Conservation (phyloP, 78 protist species). For the Dictyostelium capitatum region DNA sequence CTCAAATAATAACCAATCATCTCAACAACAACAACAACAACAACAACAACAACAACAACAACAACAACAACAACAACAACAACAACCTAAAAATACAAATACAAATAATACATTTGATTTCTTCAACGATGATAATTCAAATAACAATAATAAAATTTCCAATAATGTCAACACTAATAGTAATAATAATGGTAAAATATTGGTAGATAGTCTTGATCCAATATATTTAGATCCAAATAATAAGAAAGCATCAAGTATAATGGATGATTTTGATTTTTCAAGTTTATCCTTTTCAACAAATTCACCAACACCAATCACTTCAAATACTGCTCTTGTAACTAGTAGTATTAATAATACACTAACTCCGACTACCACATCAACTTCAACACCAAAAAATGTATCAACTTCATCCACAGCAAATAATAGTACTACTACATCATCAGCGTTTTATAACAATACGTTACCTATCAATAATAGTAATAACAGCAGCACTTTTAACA, state of each 20-base stretch:
- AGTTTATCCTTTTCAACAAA: background rate
- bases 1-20: background rate
- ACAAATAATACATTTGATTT: too few relatives aligned
- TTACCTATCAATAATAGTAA: background rate
- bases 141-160: background rate
- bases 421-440: background rate
- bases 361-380: background rate
- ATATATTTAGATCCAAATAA: background rate
- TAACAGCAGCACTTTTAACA: background rate
- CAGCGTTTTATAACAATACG: background rate
- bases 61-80: background rate
- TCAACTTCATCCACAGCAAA: background rate
- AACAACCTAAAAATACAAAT: background rate
- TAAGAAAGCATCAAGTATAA: constrained; percentile 16
- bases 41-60: background rate
- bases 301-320: background rate
- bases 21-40: background rate
- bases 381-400: background rate
- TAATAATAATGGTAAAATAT: background rate
- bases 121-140: background rate
- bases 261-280: constrained; percentile 39
- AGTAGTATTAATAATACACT: background rate
- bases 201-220: background rate
- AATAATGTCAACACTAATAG: background rate
- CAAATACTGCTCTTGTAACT: background rate